These are phyloP conservation scores for Lepraria neglecta DNA, from an alignment of 495 filamentous ascomycete species.

Conservation along the genomic window DNA sequence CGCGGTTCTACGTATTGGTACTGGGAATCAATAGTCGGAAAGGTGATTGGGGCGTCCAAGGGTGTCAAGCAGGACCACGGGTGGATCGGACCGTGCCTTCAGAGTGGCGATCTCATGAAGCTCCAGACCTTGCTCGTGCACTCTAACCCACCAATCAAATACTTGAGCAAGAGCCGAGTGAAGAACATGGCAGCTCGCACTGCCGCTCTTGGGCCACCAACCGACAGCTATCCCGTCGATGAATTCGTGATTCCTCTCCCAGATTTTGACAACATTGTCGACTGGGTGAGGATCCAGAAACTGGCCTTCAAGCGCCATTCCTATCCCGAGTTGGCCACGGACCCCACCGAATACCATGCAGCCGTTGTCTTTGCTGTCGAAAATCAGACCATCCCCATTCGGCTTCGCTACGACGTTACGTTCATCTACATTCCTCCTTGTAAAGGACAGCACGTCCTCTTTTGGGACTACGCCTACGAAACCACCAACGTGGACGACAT, in stretches of 20 bases:
- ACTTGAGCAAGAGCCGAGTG: slow-evolving; percentile 40
- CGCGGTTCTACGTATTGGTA: slow-evolving; percentile 65
- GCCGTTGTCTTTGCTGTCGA: slow-evolving; percentile 61
- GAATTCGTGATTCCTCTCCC: slow-evolving; percentile 54
- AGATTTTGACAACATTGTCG: slow-evolving; percentile 48
- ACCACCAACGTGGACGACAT: slow-evolving; percentile 52
- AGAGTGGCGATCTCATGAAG: slow-evolving; percentile 52
- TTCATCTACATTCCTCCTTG: slow-evolving; percentile 64
- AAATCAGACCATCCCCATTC: slow-evolving; percentile 56
- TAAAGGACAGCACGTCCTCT: slow-evolving; percentile 62
- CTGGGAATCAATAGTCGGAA: slow-evolving; percentile 60
- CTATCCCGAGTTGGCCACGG: slow-evolving; percentile 1
- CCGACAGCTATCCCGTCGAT: slow-evolving; percentile 50
- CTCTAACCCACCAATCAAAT: slow-evolving; percentile 37
- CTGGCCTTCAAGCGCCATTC: slow-evolving; percentile 42
- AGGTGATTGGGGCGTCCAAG: slow-evolving; percentile 43
- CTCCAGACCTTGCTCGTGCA: slow-evolving; percentile 59
- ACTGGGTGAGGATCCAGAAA: slow-evolving; percentile 59
- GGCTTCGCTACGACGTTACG: slow-evolving; percentile 56
- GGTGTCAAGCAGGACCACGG: slow-evolving; percentile 36
- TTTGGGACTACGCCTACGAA: slow-evolving; percentile 57
- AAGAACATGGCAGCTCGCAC: slow-evolving; percentile 53
- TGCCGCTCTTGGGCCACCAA: slow-evolving; percentile 56
- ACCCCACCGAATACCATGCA: slow-evolving; percentile 52
- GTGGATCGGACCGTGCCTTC: slow-evolving; percentile 64